Base-by-base conservation (phyloP, 306 rosid genomes). In the Herpetospermum pedunculosum region DNA sequence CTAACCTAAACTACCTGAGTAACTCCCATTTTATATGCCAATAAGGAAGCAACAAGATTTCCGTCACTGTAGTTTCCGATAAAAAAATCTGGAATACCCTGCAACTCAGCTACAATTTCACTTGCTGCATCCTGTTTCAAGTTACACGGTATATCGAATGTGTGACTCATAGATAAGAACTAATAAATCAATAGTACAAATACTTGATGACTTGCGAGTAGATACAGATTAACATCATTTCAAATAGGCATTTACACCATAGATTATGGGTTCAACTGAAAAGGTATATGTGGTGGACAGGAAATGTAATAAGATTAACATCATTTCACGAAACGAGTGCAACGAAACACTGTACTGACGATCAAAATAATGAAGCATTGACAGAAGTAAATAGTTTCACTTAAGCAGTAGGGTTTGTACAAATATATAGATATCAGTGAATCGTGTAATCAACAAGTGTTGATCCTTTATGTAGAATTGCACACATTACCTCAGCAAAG, bases 21-120 rank as follows among this genome's bases (percentile, higher is more conserved):
- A 76, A 94, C 89, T 63, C 98, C 98, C 95, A 94, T 89, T 81
- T 88, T 94, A 79, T 84, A 82, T 75, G 98, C 85, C 83, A 94
- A 80, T 75, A 94, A 81, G 72, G 97, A 94, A 50, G 97, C 92
- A 50, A 94, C 96, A 64, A 94, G 97, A 83, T 94, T 94, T 47
- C 96, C 98, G 8, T 94, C 98, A 81, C 96, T 94, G 84, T 94
- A 94, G 83, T 94, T 94, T 80, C 98, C 96, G 41, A 91, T 91
- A 76, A 94, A 88, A 76, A 94, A 89, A 84, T 94, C 97, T 41
- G 97, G 97, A 77, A 59, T 15, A 57, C 91, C 89, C 79, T 88
- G 92, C 76, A 94, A 81, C 88, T 91, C 92, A 28, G 96, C 98
- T 57, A 71, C 32, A 72, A 94, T 84, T 84, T 94, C 96, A 79